Evolutionary conservation across 225 moss, liverwort and hornwort genomes (phyloP).

Genomic region (Polytrichum formosum): DNA sequence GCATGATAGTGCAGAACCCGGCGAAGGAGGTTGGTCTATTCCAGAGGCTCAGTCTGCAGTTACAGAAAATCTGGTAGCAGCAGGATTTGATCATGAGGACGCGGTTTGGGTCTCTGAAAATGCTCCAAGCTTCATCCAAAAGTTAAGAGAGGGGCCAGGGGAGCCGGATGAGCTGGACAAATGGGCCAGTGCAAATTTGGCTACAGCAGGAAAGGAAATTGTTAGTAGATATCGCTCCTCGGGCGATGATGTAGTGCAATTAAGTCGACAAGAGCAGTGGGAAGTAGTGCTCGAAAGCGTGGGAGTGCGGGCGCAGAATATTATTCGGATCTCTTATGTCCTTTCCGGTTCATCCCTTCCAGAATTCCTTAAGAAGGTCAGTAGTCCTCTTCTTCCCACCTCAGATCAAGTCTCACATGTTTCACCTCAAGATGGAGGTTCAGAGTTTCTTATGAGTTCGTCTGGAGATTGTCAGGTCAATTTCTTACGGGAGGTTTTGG

Average conservation of each 20-base stretch:
- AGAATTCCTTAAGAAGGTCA: constrained; percentile 79
- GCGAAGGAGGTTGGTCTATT: constrained; percentile 3
- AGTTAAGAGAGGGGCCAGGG: constrained; percentile 28
- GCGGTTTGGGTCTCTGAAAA: constrained; percentile 49
- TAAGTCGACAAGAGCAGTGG: constrained; percentile 33
- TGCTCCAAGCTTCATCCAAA: constrained; percentile 57
- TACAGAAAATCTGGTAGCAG: constrained; percentile 43
- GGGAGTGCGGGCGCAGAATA: constrained; percentile 65
- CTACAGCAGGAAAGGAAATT: constrained; percentile 13
- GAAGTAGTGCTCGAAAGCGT: constrained; percentile 72
- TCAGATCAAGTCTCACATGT: not conserved
- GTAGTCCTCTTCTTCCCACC: constrained; percentile 1
- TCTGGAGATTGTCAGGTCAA: constrained; percentile 25
- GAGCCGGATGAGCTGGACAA: constrained; percentile 40
- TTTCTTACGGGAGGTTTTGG: constrained; percentile 43
- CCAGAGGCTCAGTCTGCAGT: constrained; percentile 53
- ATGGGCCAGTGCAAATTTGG: constrained; percentile 34
- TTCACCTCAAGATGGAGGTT: not conserved
- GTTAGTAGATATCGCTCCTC: too few relatives aligned
- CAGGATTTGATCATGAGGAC: constrained; percentile 56
- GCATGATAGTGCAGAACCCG: constrained; percentile 10
- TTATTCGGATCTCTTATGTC: constrained; percentile 50
- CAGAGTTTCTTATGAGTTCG: constrained; percentile 1
- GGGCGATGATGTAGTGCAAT: constrained; percentile 27
- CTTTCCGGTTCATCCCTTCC: constrained; percentile 59